These are phyloP conservation scores for Thielaviopsis punctulata DNA, from an alignment of 2,329 filamentous ascomycete species.

Conservation along the genomic window DNA sequence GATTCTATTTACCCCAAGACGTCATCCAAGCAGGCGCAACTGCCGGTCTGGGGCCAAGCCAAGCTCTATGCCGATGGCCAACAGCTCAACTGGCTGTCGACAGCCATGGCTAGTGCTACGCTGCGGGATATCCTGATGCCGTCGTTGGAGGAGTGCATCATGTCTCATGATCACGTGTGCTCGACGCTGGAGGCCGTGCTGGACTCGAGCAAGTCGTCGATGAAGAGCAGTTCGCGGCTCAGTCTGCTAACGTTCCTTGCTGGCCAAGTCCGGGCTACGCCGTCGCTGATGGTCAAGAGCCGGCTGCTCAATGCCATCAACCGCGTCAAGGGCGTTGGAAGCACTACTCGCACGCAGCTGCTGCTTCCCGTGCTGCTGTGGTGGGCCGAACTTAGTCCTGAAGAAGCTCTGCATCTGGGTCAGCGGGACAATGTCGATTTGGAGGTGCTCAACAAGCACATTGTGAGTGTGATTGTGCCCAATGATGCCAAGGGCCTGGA, in stretches of 20 bases:
- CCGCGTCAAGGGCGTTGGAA: slow-evolving; percentile 53
- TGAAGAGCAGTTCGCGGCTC: slow-evolving; percentile 43
- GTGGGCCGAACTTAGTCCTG: slow-evolving; percentile 43
- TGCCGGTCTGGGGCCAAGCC: slow-evolving; percentile 40
- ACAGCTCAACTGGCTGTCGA: slow-evolving; percentile 38
- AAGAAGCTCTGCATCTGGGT: slow-evolving; percentile 30
- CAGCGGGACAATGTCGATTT: slow-evolving; percentile 26
- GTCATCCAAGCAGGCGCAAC: slow-evolving; percentile 20
- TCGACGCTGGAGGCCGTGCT: slow-evolving; percentile 35
- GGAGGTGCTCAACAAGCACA: slow-evolving; percentile 24
- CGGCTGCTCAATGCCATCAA: slow-evolving; percentile 56
- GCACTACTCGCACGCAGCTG: slow-evolving; percentile 50
- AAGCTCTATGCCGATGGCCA: slow-evolving; percentile 45
- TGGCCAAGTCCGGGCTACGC: slow-evolving; percentile 52
- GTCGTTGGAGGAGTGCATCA: slow-evolving; percentile 66
- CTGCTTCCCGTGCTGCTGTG: slow-evolving; percentile 57
- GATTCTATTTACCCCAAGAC: slow-evolving; percentile 28
- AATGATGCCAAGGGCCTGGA: slow-evolving; percentile 36
- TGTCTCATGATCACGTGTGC: slow-evolving; percentile 57
- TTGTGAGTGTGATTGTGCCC: slow-evolving; percentile 34
- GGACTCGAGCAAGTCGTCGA: slow-evolving; percentile 28
- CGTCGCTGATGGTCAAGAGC: slow-evolving; percentile 51
- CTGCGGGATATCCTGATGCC: slow-evolving; percentile 53
- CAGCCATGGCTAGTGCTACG: slow-evolving; percentile 41
- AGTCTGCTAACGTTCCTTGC: slow-evolving; percentile 56